phyloP scores from a whole-genome alignment of 2,329 filamentous ascomycete genomes.

The Trichoderma citrinoviride region DNA sequence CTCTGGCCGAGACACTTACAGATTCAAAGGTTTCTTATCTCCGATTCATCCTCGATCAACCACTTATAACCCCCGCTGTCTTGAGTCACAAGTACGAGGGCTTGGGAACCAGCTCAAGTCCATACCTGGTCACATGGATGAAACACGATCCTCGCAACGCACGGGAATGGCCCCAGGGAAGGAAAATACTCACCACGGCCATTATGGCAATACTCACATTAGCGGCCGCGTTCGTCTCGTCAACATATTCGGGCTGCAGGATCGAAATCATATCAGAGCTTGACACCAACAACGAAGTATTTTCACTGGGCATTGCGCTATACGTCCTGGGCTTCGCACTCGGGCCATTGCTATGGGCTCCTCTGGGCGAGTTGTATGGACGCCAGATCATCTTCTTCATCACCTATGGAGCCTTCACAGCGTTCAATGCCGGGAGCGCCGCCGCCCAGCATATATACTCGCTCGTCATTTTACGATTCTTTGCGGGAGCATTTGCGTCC shows the following conservation, averaged over 20 bases:
- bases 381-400: slow-evolving; percentile 32
- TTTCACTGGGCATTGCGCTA: slow-evolving; percentile 12
- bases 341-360: slow-evolving; percentile 62
- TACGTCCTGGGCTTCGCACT: slow-evolving; percentile 49
- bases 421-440: neutral
- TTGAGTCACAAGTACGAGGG: neutral
- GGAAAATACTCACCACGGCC: neutral
- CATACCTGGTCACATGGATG: neutral
- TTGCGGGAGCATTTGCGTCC: slow-evolving; percentile 64
- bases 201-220: neutral
- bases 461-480: slow-evolving; percentile 2
- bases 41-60: neutral
- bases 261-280: neutral
- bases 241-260: neutral
- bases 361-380: slow-evolving; percentile 60
- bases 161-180: neutral
- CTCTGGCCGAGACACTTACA: neutral
- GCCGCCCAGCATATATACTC: neutral
- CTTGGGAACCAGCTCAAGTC: neutral
- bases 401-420: neutral
- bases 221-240: neutral
- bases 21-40: neutral
- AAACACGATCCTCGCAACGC: neutral
- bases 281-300: neutral
- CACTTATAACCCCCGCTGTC: neutral